phyloP scores from a whole-genome alignment of 768 basidiomycete species.

The Pleurotus cornucopiae region DNA sequence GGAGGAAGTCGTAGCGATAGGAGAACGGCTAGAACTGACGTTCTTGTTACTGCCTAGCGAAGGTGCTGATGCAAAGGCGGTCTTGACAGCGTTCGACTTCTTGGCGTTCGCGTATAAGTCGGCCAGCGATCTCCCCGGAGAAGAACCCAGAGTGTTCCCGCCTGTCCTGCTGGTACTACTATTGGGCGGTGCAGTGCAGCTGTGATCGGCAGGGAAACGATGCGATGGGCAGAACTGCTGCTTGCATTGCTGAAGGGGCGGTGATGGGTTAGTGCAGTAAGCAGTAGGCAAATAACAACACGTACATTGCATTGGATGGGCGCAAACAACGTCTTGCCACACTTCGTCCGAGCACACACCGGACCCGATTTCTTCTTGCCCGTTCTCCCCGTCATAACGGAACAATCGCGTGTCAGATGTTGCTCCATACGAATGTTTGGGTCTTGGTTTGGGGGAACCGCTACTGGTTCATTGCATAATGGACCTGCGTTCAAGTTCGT shows the following conservation, averaged over 20 bases:
- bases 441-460: conserved; percentile 73
- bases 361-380: conserved; percentile 43
- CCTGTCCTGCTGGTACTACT: conserved; percentile 14
- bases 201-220: conserved; percentile 74
- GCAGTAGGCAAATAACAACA: conserved; percentile 13
- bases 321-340: conserved; percentile 69
- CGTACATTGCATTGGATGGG: conserved; percentile 75
- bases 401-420: conserved; percentile 65
- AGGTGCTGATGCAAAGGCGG: conserved; percentile 18
- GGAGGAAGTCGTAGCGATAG: conserved; percentile 14
- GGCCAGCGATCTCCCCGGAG: conserved; percentile 13
- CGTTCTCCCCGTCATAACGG: conserved; percentile 62
- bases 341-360: conserved; percentile 55
- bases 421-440: conserved; percentile 79
- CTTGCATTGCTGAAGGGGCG: conserved; percentile 52
- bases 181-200: conserved; percentile 32
- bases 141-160: conserved; percentile 12
- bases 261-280: no score
- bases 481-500: conserved; percentile 47
- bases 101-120: conserved; percentile 38
- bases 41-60: conserved; percentile 14
- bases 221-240: conserved; percentile 75
- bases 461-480: conserved; percentile 70
- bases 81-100: conserved; percentile 31
- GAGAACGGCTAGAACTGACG: conserved; percentile 14